A percentile compares a stretch with the other conserved stretches of the same genome.
phyloP scores from a whole-genome alignment of 306 rosid species.

The Canavalia ensiformis region DNA sequence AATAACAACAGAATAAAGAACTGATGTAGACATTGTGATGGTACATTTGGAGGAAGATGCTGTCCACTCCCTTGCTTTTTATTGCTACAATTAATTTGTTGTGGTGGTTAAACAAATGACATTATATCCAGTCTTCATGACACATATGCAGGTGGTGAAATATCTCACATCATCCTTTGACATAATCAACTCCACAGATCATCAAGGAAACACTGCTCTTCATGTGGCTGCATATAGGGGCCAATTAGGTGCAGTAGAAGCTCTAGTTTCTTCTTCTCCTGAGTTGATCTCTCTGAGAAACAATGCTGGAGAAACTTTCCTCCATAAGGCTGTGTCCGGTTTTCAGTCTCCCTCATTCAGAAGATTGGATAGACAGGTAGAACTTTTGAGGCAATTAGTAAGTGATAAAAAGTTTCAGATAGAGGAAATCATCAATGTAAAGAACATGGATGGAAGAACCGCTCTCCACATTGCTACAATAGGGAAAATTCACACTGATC shows the following conservation, averaged over 20 bases:
- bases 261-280: constrained; percentile 66
- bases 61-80: neutral
- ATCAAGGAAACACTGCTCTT: constrained; percentile 77
- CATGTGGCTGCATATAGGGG: constrained; percentile 83
- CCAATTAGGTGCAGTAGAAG: constrained; percentile 76
- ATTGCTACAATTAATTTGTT: neutral
- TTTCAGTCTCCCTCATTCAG: constrained; percentile 76
- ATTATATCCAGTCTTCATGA: neutral
- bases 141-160: constrained; percentile 66
- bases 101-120: constrained; percentile 14
- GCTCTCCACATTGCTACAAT: constrained; percentile 81
- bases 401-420: constrained; percentile 55
- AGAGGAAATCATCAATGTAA: constrained; percentile 67
- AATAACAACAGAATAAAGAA: no score
- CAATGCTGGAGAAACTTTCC: constrained; percentile 76
- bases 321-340: constrained; percentile 83
- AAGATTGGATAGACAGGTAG: constrained; percentile 74
- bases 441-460: constrained; percentile 71
- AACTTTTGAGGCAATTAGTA: constrained; percentile 70
- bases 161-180: constrained; percentile 63
- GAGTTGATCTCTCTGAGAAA: constrained; percentile 57
- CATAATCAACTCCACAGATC: constrained; percentile 68
- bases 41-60: neutral
- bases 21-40: neutral
- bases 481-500: constrained; percentile 77